A percentile compares a stretch with the other conserved stretches of the same genome.
Evolutionary conservation across 306 rosid genomes (phyloP).

Genomic region (Quercus parvula): DNA sequence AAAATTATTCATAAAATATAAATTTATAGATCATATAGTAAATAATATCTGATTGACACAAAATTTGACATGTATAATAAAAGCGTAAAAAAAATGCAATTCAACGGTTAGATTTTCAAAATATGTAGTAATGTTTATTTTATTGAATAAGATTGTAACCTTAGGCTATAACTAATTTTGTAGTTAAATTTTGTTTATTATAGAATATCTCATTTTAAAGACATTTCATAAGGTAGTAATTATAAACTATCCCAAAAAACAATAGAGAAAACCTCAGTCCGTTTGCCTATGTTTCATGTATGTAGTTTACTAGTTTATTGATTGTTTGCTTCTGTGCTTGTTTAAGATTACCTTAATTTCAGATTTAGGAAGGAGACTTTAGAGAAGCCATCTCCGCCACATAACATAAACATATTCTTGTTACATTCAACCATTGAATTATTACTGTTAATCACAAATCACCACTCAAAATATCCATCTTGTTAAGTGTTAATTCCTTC

Average conservation of each 20-base stretch:
- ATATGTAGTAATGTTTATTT: no score
- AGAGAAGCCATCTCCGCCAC: not conserved
- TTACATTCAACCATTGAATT: not conserved
- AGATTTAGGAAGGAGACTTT: not conserved
- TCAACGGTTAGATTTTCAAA: no score
- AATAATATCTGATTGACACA: no score
- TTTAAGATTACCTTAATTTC: not conserved
- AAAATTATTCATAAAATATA: no score
- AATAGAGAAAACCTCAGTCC: not conserved
- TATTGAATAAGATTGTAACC: accelerated
- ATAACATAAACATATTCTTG: not conserved
- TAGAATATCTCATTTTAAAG: no score
- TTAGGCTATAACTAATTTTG: no score
- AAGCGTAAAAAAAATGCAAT: no score
- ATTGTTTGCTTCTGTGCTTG: not conserved
- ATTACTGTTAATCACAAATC: not conserved
- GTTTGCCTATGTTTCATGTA: not conserved
- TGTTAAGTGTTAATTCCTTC: not conserved
- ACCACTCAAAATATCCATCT: not conserved
- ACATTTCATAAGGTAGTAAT: no score
- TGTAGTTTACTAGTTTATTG: not conserved
- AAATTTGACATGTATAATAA: no score
- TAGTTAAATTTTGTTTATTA: no score
- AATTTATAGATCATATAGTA: no score
- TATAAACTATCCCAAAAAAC: no score